These are phyloP conservation scores for Cylindrotheca fusiformis DNA, from an alignment of 108 stramenopile genomes.

Conservation along the genomic window DNA sequence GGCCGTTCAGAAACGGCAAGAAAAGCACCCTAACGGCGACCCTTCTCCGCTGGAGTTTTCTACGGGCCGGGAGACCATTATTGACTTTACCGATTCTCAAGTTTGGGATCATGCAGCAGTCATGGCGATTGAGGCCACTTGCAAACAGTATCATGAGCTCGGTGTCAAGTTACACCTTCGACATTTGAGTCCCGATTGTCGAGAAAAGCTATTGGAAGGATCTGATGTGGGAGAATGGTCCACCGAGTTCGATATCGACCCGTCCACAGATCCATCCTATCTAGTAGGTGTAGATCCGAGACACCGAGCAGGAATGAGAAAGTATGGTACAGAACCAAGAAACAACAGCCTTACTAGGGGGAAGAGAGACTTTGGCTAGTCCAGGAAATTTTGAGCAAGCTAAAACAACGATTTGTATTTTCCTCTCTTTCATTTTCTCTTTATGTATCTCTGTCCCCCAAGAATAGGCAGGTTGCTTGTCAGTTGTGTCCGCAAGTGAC, in stretches of 20 bases:
- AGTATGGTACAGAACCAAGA: no score
- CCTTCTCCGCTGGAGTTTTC: neutral
- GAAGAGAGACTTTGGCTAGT: no score
- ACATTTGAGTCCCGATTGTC: neutral
- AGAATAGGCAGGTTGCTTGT: no score
- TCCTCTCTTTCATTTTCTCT: no score
- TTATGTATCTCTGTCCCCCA: no score
- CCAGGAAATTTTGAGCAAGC: no score
- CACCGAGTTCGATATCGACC: neutral
- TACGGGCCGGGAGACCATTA: neutral
- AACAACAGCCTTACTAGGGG: no score
- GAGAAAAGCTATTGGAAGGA: neutral
- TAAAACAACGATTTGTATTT: no score
- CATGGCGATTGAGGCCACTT: neutral
- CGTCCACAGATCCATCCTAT: neutral
- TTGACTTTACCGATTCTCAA: neutral
- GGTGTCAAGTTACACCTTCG: neutral
- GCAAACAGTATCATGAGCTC: neutral
- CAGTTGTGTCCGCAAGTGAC: no score
- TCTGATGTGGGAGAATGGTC: neutral
- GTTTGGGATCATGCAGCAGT: neutral
- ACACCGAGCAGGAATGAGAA: no score
- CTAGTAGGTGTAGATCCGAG: neutral
- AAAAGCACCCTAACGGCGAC: neutral
- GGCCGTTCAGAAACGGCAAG: neutral